Evolutionary conservation across 805 yeast species (phyloP), one percentile per base, ranked within the genome.

Genomic region (Yarrowia divulgata): DNA sequence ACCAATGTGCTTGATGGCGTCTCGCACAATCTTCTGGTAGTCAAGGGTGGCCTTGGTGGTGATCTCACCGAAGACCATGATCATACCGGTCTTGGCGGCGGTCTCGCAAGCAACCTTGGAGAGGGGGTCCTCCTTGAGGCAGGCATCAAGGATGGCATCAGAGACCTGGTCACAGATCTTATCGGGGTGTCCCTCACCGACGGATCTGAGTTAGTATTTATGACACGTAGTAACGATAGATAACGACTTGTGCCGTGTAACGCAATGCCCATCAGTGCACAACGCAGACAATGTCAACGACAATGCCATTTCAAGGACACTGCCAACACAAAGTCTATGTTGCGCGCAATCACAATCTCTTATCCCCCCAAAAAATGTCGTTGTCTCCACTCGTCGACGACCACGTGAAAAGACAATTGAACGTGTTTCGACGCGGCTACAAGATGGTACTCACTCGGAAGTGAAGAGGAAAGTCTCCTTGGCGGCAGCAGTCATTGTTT

Each of bases 81-180:
- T 93, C 97, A 95, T 88, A 85, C 99, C 99, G 74, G 99, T 95
- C 86, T 95, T 95, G 77, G 98, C 90, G 74, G 99, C 98, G 71
- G 99, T 91, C 84, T 95, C 99, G 86, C 99, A 95, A 63, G 97
- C 99, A 80, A 95, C 99, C 86, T 95, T 95, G 75, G 99, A 95
- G 77, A 91, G 86, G 72, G 99, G 99, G 82, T 95, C 99, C 75
- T 84, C 96, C 69, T 91, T 88, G 77, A 95, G 85, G 86, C 98
- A 94, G 75, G 99, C 99, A 79, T 95, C 99, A 76, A 95, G 87
- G 78, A 95, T 91, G 77, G 99, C 99, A 80, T 95, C 99, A 70
- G 97, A 90, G 75, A 95, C 97, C 86, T 95, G 99, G 84, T 95
- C 99, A 85, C 99, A 96, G 76, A 81, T 81, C 78, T 81, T 81